Percentiles rank a stretch among this genome's conserved stretches.
These are phyloP conservation scores for Myriosclerotinia curreyana DNA, from an alignment of 2,329 filamentous ascomycete species.

Conservation along the genomic window DNA sequence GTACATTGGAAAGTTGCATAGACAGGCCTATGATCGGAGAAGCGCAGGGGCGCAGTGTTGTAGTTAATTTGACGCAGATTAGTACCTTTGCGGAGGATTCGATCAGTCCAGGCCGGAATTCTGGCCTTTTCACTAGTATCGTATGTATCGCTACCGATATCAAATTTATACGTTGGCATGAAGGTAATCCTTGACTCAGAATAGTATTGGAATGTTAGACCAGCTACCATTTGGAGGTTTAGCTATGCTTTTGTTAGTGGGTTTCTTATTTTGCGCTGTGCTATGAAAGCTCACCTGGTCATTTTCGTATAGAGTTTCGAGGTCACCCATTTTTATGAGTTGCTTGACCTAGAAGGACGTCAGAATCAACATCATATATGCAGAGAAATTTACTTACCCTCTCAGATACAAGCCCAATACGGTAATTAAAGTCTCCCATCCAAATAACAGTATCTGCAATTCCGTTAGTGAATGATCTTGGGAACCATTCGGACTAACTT, in stretches of 20 bases:
- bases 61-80: constrained; percentile 83
- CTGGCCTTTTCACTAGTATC: constrained; percentile 90
- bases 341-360: constrained; percentile 46
- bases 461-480: constrained; percentile 30
- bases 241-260: constrained; percentile 49
- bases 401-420: constrained; percentile 81
- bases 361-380: neutral
- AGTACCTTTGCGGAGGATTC: constrained; percentile 80
- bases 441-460: constrained; percentile 71
- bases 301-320: constrained; percentile 81
- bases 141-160: constrained; percentile 82
- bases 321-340: constrained; percentile 67
- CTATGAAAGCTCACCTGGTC: constrained; percentile 62
- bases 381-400: constrained; percentile 48
- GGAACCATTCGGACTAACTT: constrained; percentile 26
- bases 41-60: constrained; percentile 74
- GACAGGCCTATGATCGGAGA: constrained; percentile 96
- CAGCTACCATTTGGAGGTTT: constrained; percentile 94
- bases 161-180: constrained; percentile 92
- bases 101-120: constrained; percentile 96
- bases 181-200: constrained; percentile 87
- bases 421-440: constrained; percentile 98
- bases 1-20: constrained; percentile 84
- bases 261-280: neutral
- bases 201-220: constrained; percentile 85